Evolutionary conservation across 257 asterid species (phyloP), one percentile per base, ranked within the genome.

Genomic region (Ilex aquifolium): DNA sequence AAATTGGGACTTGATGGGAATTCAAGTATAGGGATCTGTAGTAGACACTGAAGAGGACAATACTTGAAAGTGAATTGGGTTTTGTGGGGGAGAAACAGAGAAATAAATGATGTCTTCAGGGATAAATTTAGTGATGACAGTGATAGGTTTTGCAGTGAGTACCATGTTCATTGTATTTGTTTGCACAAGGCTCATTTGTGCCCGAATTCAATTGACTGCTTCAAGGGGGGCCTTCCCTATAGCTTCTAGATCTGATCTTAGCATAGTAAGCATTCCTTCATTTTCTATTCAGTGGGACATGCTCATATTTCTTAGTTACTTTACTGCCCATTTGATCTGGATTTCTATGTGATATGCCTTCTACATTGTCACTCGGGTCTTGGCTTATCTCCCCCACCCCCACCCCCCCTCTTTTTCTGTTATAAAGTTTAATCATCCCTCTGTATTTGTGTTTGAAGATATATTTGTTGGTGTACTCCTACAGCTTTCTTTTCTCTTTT

Each of bases 81-180:
- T 36, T 36, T 36, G 5, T 36, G 40, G 40, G 40, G 40, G 40
- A 36, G 40, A 36, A 36, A 36, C 40, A 36, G 3, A 60, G 36
- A 57, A 31, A 58, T 66, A 31, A 73, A 80, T 71, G 86, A 85
- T 76, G 73, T 78, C 87, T 82, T 66, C 87, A 10, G 77, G 88
- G 69, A 76, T 72, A 63, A 84, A 86, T 81, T 76, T 89, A 80
- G 94, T 89, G 83, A 89, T 89, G 97, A 86, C 94, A 58, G 95
- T 83, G 77, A 86, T 84, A 58, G 97, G 97, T 55, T 89, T 86
- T 80, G 75, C 83, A 46, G 82, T 84, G 7, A 89, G 97, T 74
- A 79, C 77, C 44, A 63, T 78, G 87, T 86, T 89, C 68, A 86
- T 89, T 56, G 95, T 86, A 49, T 89, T 86, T 75, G 95, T 89